Base-by-base conservation (phyloP, 2,329 filamentous ascomycete genomes). In the Colletotrichum spaethianum region DNA sequence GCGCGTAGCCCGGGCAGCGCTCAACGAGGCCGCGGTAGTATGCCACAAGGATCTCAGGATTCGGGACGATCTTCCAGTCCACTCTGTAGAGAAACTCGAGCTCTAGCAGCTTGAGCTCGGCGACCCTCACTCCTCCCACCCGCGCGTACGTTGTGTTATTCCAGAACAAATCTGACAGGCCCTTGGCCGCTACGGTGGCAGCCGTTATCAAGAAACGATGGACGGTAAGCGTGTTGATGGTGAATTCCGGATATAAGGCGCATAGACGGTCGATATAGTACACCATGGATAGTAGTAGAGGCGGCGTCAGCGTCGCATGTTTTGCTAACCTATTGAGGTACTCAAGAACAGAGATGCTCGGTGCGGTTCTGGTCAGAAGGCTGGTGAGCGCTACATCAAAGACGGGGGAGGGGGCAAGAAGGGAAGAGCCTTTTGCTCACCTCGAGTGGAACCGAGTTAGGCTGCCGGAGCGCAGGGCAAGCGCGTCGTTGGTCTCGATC, bases 251-350 rank as follows among this genome's bases (percentile, higher is more conserved):
- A 80, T 98, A 99, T 71, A 97, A 87, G 14, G 94, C 92, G 82
- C 96, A 99, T 28, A 99, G 88, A 40, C 95, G 92, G 83, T 99
- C 96, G 78, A 99, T 98, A 79, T 98, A 99, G 80, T 97, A 99
- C 69, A 99, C 96, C 94, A 99, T 98, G 76, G 95, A 96, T 44
- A 99, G 90, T n/a, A 99, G 88, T 62, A 99, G 93, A 0, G 96
- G 96, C 16, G 96, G 95, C 8, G 94, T 95, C 3, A 99, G 88
- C 0, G 96, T 98, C 33, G 96, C 96, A 80, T 99, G 96, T 71
- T 95, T 94, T 31, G 97, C 96, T 70, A 99, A 87, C 74, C 96
- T 92, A 78, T 96, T 93, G 44, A 99, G 89, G 80, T 99, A 99
- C 81, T 99, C 96, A 73, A 93, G 88, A 40, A 99, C 96, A 33